Base-by-base conservation (phyloP, 257 asterid species). In the Jaltomata sinuosa region DNA sequence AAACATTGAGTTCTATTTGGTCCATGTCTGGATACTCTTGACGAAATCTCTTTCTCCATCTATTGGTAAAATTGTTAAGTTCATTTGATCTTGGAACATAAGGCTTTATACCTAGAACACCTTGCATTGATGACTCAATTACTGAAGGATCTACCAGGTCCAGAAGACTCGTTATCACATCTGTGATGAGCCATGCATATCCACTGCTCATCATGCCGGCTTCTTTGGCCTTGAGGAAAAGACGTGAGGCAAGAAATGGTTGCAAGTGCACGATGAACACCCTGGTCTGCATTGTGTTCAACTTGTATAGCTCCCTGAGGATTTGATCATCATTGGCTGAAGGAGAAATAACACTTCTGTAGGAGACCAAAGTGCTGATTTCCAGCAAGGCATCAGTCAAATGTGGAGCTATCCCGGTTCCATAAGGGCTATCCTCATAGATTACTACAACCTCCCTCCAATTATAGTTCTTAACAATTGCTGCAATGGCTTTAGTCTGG, bases 161-260 rank as follows among this genome's bases (percentile, higher is more conserved):
- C 85, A 90, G 84, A 19, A 85, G 54, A 88, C 90, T 89, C 2
- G 92, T 86, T 6, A 90, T 27, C 38, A 74, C 85, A 84, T 90
- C 95, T 34, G 93, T 83, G 71, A 88, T 79, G 8, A 92, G 84
- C 95, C 95, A 90, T 16, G 87, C 89, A 83, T 89, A 90, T 31
- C 91, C 95, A 47, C 77, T 6, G 18, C 19, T 45, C 90, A 92
- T 86, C 93, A 92, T 89, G 14, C 87, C 92, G 8, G 85, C 86
- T 76, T 83, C 88, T 15, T 87, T 84, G 21, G 85, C 95, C 86
- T 83, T 86, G 8, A 47, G 1, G 42, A 92, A 91, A 50, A 89
- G 86, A 1, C 91, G 90, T 1, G 92, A 81, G 6, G 91, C 95
- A 18, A 88, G 87, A 74, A 4, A 0, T 21, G 91, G 88, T 3